Evolutionary conservation across 73 alveolate species (phyloP), one percentile per base, ranked within the genome.

Genomic region (Paramecium octaurelia): DNA sequence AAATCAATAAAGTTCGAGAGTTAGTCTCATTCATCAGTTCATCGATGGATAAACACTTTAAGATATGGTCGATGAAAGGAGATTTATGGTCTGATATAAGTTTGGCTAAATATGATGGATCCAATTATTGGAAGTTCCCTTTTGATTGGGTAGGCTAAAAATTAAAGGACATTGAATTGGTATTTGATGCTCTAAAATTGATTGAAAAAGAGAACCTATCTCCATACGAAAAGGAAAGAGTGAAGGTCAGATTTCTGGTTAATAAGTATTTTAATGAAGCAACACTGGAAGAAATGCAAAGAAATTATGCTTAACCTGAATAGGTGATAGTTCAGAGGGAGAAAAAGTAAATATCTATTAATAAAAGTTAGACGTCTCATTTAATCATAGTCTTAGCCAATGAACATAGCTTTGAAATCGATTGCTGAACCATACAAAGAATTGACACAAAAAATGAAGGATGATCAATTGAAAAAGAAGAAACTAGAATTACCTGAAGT

Each of bases 91-190:
- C 96, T 18, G 92, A 90, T 35, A 95, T 96, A 10, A 88, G 92
- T 69, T 35, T 96, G 50, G 31, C 86, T 34, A 92, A 87, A 44
- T 97, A 95, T n/a, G 84, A 68, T 68, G 76, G 84, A 50, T 92
- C 93, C 31, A 96, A 95, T 29, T 58, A 92, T 29, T 96, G 99
- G 99, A 85, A 75, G 6, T 96, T 94, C 73, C 99, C 99, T 11
- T 95, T 94, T 87, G 97, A 96, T 70, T 96, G 99, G 98, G 93
- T 93, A 20, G 95, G 93, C 42, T 86, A 93, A 83, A 86, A 95
- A 76, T 75, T 89, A 21, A 93, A 93, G 27, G 99, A 96, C 64
- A 88, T 96, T 6, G 95, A 94, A 35, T 88, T 92, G 64, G 98
- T 96, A 1, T 88, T 93, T 60, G 95, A 92, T 58, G 94, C 95